Evolutionary conservation across 2,329 filamentous ascomycete genomes (phyloP).

Genomic region (Xylaria sp.): DNA sequence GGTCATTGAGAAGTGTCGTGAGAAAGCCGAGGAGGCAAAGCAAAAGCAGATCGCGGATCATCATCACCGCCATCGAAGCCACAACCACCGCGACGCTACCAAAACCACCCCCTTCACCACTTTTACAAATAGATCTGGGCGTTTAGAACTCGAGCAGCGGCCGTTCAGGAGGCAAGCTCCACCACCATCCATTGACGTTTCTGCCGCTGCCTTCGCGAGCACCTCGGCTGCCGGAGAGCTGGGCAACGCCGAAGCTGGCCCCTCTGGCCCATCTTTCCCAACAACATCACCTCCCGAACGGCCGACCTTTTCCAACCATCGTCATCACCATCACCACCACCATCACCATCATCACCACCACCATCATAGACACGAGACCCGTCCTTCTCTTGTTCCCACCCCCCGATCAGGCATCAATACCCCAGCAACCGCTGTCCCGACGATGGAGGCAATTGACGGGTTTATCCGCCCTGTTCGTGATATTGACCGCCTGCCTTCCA

Average conservation of each 20-base stretch:
- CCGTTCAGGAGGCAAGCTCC: conserved; percentile 80
- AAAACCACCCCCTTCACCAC: conserved; percentile 66
- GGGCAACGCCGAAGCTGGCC: conserved; percentile 64
- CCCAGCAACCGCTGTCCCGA: conserved; percentile 72
- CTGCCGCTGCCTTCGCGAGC: conserved; percentile 62
- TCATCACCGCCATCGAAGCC: conserved; percentile 61
- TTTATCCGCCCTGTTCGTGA: conserved; percentile 86
- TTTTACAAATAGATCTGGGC: conserved; percentile 64
- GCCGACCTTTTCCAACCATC: conserved; percentile 66
- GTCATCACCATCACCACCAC: conserved; percentile 64
- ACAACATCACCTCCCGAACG: conserved; percentile 78
- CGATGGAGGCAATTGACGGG: conserved; percentile 75
- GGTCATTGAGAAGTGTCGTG: conserved; percentile 90
- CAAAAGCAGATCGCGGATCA: conserved; percentile 71
- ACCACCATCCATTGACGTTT: conserved; percentile 85
- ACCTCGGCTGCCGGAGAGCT: conserved; percentile 56
- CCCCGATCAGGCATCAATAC: conserved; percentile 70
- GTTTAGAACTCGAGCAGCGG: conserved; percentile 69
- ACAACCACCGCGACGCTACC: conserved; percentile 59
- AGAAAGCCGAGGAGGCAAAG: conserved; percentile 86
- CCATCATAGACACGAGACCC: conserved; percentile 62
- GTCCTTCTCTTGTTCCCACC: conserved; percentile 61
- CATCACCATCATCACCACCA: conserved; percentile 57
- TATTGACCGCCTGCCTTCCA: conserved; percentile 83
- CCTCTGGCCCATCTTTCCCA: conserved; percentile 69